Conservation (phyloP, 306 rosid species). For the Psophocarpus tetragonolobus region DNA sequence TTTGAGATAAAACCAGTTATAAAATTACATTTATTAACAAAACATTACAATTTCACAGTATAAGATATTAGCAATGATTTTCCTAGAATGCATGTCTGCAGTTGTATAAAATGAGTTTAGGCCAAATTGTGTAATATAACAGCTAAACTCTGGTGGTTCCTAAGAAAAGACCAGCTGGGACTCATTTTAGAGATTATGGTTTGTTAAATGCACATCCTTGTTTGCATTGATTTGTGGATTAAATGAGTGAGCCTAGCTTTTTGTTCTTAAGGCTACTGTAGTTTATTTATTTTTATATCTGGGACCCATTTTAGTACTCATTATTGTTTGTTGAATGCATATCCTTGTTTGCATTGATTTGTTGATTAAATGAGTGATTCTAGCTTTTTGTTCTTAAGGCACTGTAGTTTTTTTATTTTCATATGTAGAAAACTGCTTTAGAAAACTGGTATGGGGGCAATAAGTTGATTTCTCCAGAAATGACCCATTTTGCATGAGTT, state of each 20-base stretch:
- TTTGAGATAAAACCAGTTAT: neutral
- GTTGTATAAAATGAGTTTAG: neutral
- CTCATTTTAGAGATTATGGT: neutral
- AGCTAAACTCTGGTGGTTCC: neutral
- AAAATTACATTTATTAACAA: neutral
- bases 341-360: neutral
- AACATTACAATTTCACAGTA: neutral
- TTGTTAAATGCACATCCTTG: neutral
- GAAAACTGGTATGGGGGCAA: neutral
- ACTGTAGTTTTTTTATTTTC: neutral
- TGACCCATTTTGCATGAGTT: neutral
- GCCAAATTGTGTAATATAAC: neutral
- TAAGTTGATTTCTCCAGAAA: neutral
- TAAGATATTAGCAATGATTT: neutral
- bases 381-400: neutral
- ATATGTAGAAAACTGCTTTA: neutral
- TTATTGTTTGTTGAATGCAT: neutral
- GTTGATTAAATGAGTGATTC: neutral
- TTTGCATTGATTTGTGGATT: neutral
- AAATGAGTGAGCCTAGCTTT: neutral
- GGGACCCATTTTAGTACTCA: neutral
- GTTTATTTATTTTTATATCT: neutral
- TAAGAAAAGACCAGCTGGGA: neutral
- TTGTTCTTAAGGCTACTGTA: neutral
- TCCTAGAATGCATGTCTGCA: neutral